phyloP scores from a whole-genome alignment of 192 early-diverging fungal species.

The Dissophora globulifera region DNA sequence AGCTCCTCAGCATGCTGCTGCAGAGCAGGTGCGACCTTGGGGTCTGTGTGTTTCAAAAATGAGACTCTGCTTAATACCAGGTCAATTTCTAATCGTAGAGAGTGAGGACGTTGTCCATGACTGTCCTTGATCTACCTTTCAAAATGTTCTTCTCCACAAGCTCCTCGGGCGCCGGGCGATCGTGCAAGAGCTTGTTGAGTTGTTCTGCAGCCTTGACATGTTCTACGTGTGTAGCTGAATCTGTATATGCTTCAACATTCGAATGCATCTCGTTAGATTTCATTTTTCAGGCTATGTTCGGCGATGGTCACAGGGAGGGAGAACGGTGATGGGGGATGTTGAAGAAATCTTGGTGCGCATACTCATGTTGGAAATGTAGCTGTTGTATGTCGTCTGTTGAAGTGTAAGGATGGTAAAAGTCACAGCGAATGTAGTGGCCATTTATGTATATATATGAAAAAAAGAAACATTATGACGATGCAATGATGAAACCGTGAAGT shows the following conservation, averaged over 20 bases:
- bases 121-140: constrained; percentile 3
- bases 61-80: too few species aligned
- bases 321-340: too few species aligned
- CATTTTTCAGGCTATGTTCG: too few species aligned
- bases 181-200: constrained; percentile 36
- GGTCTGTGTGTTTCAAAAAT: too few species aligned
- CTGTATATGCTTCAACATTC: neutral
- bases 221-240: constrained; percentile 4
- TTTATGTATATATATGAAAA: neutral
- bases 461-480: neutral
- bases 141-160: constrained; percentile 70
- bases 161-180: constrained; percentile 53
- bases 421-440: too few species aligned
- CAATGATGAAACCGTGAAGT: neutral
- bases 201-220: constrained; percentile 14
- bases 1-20: constrained; percentile 58
- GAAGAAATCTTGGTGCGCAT: constrained; percentile 9
- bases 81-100: too few species aligned
- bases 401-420: neutral
- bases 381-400: neutral
- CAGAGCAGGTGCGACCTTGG: constrained; percentile 57
- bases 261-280: too few species aligned
- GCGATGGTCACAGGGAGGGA: too few species aligned
- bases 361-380: neutral
- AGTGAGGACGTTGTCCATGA: neutral